Conservation (phyloP, 129 eudicot genomes). For the Erigeron canadensis region DNA sequence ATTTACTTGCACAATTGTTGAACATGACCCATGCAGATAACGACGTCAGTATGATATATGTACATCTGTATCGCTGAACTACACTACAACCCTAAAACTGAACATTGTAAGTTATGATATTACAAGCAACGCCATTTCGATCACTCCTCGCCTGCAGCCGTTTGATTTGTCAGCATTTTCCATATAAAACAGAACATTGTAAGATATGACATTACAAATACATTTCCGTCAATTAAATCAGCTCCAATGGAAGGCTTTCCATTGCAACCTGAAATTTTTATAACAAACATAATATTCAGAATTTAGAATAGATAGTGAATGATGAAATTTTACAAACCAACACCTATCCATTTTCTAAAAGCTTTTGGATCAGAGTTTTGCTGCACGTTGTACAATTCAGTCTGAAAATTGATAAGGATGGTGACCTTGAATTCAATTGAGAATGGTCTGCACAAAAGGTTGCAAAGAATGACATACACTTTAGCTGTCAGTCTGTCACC, state of each 20-base stretch:
- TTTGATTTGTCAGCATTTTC: conserved; percentile 7
- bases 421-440: conserved; percentile 76
- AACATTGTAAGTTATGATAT: neutral
- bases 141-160: neutral
- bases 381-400: conserved; percentile 58
- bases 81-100: neutral
- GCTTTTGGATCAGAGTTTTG: conserved; percentile 56
- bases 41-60: neutral
- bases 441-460: conserved; percentile 55
- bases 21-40: neutral
- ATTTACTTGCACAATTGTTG: neutral
- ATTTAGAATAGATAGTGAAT: neutral
- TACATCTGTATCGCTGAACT: too few species aligned
- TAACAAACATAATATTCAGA: neutral
- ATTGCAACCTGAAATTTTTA: conserved; percentile 53
- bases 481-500: neutral
- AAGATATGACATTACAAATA: neutral
- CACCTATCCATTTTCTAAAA: conserved; percentile 68
- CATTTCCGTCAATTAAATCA: conserved; percentile 42
- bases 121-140: neutral
- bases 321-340: neutral
- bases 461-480: conserved; percentile 1
- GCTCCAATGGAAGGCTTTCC: conserved; percentile 76
- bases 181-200: neutral
- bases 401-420: conserved; percentile 56